A percentile compares a stretch with the other conserved stretches of the same genome.
These are phyloP conservation scores for Ilyonectria sp. DNA, from an alignment of 2,329 filamentous ascomycete species.

Conservation along the genomic window DNA sequence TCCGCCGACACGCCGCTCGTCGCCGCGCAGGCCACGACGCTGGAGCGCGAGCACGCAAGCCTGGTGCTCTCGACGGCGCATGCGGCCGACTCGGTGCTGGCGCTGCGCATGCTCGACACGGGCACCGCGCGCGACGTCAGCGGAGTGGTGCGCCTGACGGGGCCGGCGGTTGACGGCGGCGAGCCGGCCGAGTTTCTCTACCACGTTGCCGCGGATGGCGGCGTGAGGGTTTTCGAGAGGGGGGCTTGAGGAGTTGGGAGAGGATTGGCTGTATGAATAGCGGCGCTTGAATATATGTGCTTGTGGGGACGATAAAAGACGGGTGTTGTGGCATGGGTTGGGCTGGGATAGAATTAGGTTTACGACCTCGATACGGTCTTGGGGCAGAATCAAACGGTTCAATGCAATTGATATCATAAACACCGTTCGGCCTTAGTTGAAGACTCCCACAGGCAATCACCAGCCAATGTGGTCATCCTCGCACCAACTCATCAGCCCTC, in stretches of 20 bases:
- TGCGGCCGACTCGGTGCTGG: conserved; percentile 78
- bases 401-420: background rate
- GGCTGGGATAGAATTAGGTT: background rate
- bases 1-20: conserved; percentile 83
- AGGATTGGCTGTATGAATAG: background rate
- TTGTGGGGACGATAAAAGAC: background rate
- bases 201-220: conserved; percentile 83
- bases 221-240: conserved; percentile 87
- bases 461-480: background rate
- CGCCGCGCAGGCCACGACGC: conserved; percentile 69
- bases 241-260: conserved; percentile 61
- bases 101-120: conserved; percentile 84
- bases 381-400: conserved; percentile 6
- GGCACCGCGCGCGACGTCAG: conserved; percentile 93
- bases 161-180: conserved; percentile 52
- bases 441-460: background rate
- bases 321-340: background rate
- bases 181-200: conserved; percentile 84
- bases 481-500: background rate
- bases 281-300: background rate
- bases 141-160: conserved; percentile 85
- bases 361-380: background rate
- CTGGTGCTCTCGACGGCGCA: conserved; percentile 83
- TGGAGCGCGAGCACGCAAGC: conserved; percentile 81
- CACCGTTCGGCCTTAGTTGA: background rate